phyloP scores from a whole-genome alignment of 306 rosid genomes.

The Rubus parviflorus region DNA sequence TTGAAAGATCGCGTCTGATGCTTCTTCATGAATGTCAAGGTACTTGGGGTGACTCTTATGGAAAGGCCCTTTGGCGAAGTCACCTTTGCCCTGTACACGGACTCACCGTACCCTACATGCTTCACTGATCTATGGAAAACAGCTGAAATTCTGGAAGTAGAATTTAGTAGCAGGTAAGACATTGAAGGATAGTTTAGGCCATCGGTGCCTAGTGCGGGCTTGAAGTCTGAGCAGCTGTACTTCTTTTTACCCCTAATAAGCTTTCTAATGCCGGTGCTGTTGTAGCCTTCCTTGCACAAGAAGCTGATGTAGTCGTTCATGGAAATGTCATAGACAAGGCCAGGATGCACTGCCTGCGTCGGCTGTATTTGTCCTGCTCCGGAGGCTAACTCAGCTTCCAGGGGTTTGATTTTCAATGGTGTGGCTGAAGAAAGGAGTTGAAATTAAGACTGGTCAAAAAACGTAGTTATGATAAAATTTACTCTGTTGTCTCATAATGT shows the following conservation, averaged over 20 bases:
- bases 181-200: conserved; percentile 88
- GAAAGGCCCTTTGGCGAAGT: conserved; percentile 49
- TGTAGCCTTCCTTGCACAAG: conserved; percentile 59
- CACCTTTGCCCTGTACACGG: conserved; percentile 62
- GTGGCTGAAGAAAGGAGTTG: conserved; percentile 48
- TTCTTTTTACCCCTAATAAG: conserved; percentile 38
- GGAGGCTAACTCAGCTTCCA: conserved; percentile 38
- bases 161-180: conserved; percentile 35
- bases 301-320: conserved; percentile 46
- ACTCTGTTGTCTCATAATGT: not conserved
- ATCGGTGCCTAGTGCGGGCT: conserved; percentile 48
- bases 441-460: not conserved
- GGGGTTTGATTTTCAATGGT: conserved; percentile 41
- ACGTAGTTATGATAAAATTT: not conserved
- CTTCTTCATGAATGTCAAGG: conserved; percentile 36
- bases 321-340: conserved; percentile 58
- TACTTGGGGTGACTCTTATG: conserved; percentile 49
- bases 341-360: conserved; percentile 52
- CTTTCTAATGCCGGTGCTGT: conserved; percentile 38
- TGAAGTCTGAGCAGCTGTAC: conserved; percentile 39
- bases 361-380: conserved; percentile 86
- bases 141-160: conserved; percentile 38
- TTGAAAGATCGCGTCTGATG: conserved; percentile 48
- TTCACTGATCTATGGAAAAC: conserved; percentile 60
- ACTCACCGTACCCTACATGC: conserved; percentile 49